Base-by-base conservation (phyloP, 1,139 yeast genomes). In the Candida sojae region DNA sequence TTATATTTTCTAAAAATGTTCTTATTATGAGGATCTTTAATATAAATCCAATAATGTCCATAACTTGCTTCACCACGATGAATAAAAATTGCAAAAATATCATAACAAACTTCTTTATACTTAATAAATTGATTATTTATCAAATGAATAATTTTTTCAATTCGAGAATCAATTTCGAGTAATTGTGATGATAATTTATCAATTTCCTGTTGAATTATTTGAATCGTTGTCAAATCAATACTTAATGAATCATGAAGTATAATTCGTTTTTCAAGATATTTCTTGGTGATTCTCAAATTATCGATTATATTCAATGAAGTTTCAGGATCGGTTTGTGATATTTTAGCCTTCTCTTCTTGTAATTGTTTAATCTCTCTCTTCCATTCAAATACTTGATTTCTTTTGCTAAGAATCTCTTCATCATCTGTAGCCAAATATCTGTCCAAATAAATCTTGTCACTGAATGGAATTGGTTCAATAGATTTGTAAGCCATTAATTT, bases 41-140 rank as follows among this genome's bases (percentile, higher is more conserved):
- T 92, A 63, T 92, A 93, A 12, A 92, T 82, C 97, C 98, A 93
- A 64, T 93, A 93, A 66, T 93, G 99, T 3, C 99, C 99, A 61
- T 88, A 92, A 48, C 91, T 84, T 1, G 97, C 99, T 59, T 91
- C 96, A 6, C 99, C 99, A 47, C 97, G 75, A 66, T 93, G 99
- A 43, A 95, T 90, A 60, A 93, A 93, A 6, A 93, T 86, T 0
- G 98, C 96, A 71, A 92, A 93, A 10, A 93, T 77, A 0, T 88
- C 77, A 64, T 93, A 93, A 0, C 93, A 96, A 29, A 85, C 78
- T 48, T 77, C 69, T 45, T 75, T 79, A 67, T 86, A 81, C 8
- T 72, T 71, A 21, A 73, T 71, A 62, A 87, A 91, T 59, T 87
- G 95, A 25, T 65, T 67, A 21, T 79, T 68, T 7, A 88, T 80